Percentiles rank a stretch among this genome's conserved stretches.
These are phyloP conservation scores for Leccinum broughii DNA, from an alignment of 768 basidiomycete genomes.

Conservation along the genomic window DNA sequence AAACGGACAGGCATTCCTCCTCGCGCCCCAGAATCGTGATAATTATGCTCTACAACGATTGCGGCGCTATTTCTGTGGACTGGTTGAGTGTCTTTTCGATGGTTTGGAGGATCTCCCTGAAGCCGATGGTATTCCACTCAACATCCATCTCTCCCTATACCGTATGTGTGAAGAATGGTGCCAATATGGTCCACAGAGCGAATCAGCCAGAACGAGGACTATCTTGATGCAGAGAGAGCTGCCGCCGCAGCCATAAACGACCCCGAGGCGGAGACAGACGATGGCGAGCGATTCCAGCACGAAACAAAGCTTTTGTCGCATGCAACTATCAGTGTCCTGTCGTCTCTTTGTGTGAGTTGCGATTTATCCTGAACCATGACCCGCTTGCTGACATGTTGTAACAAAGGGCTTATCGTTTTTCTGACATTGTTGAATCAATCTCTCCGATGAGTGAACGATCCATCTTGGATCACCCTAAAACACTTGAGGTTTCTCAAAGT, in stretches of 20 bases:
- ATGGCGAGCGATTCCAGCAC: constrained; percentile 59
- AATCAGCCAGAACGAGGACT: constrained; percentile 66
- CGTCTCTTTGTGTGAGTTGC: constrained; percentile 80
- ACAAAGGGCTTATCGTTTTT: constrained; percentile 78
- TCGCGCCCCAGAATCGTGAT: constrained; percentile 67
- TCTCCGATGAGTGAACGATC: constrained; percentile 62
- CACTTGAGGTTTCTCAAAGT: constrained; percentile 51
- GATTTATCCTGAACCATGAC: not conserved
- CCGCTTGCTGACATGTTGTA: constrained; percentile 31
- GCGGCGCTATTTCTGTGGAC: constrained; percentile 88
- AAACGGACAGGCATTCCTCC: constrained; percentile 78
- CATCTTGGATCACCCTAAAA: constrained; percentile 49
- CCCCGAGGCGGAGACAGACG: constrained; percentile 50
- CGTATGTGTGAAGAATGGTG: constrained; percentile 94
- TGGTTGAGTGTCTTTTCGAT: constrained; percentile 84
- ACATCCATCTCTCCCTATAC: constrained; percentile 78
- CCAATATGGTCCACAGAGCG: constrained; percentile 74
- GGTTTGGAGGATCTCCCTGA: constrained; percentile 68
- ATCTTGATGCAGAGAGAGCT: constrained; percentile 44
- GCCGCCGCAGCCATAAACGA: constrained; percentile 36
- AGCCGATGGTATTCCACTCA: constrained; percentile 69
- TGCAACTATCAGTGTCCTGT: constrained; percentile 77
- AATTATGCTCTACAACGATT: constrained; percentile 77
- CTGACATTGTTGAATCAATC: constrained; percentile 48
- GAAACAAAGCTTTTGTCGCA: constrained; percentile 74